A percentile compares a stretch with the other conserved stretches of the same genome.
Evolutionary conservation across 441 rosid genomes (phyloP).

Genomic region (Adansonia rubrostipa): DNA sequence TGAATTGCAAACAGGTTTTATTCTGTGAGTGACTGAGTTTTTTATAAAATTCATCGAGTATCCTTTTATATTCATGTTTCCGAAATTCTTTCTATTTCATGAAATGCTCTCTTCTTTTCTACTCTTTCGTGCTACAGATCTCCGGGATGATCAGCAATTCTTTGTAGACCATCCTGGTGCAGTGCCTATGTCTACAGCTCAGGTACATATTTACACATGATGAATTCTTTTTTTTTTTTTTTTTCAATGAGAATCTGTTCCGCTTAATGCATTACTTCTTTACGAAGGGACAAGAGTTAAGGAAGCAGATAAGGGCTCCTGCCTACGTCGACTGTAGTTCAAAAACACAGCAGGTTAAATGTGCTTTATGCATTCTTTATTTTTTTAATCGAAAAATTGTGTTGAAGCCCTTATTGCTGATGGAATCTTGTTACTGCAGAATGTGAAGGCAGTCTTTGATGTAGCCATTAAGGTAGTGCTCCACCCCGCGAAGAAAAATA

Average conservation of each 20-base stretch:
- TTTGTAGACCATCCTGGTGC: not conserved
- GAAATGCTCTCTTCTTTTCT: not conserved
- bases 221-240: not conserved
- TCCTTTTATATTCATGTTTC: no score
- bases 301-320: not conserved
- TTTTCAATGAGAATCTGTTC: not conserved
- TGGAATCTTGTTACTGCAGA: conserved; percentile 2
- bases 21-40: not conserved
- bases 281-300: conserved; percentile 1
- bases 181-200: not conserved
- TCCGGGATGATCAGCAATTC: not conserved
- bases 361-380: not conserved
- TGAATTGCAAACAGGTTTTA: not conserved
- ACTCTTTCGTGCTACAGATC: not conserved
- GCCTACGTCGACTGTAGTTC: not conserved
- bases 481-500: not conserved
- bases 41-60: not conserved
- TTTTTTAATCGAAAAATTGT: not conserved
- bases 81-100: not conserved
- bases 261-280: not conserved
- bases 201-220: not conserved
- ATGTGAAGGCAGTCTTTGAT: conserved; percentile 5
- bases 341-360: not conserved
- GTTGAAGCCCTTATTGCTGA: not conserved
- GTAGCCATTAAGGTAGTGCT: not conserved